Evolutionary conservation across 495 filamentous ascomycete species (phyloP).

Genomic region (Xanthoparmelia taractica): DNA sequence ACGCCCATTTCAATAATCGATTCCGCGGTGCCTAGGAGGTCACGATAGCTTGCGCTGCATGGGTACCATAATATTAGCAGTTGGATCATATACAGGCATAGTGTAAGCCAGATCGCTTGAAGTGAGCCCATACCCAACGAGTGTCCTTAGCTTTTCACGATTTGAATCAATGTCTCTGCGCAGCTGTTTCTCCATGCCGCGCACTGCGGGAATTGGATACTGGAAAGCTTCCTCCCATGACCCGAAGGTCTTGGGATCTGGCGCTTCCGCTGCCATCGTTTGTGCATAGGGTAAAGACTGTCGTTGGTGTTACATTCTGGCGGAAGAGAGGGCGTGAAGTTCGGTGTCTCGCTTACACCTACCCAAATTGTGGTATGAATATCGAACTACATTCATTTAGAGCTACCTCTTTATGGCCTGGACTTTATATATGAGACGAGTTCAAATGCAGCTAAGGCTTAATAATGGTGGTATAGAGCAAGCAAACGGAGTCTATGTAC

Average conservation of each 20-base stretch:
- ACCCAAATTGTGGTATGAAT: not conserved
- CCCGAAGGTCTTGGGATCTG: constrained; percentile 51
- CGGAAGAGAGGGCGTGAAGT: not conserved
- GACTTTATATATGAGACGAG: not conserved
- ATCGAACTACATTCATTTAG: not conserved
- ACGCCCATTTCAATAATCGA: constrained; percentile 81
- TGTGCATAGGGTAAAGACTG: not conserved
- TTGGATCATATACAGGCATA: not conserved
- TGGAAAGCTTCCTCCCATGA: constrained; percentile 64
- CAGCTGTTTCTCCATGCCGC: constrained; percentile 56
- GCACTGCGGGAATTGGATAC: constrained; percentile 55
- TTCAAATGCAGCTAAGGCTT: not conserved
- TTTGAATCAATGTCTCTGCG: constrained; percentile 66
- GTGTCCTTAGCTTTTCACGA: constrained; percentile 75
- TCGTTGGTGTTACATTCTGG: not conserved
- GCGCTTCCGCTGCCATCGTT: constrained; percentile 50
- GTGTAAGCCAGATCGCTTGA: not conserved
- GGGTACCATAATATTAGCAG: constrained; percentile 12
- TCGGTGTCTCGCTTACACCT: constrained; percentile 5
- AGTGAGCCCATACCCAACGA: constrained; percentile 63
- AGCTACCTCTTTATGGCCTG: not conserved
- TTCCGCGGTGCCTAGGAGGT: constrained; percentile 86
- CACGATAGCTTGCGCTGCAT: constrained; percentile 73
- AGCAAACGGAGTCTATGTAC: not conserved
- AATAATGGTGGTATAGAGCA: not conserved